Percentiles rank a stretch among this genome's conserved stretches.
Evolutionary conservation across 2,329 filamentous ascomycete genomes (phyloP).

Genomic region (Penicillium sp.): DNA sequence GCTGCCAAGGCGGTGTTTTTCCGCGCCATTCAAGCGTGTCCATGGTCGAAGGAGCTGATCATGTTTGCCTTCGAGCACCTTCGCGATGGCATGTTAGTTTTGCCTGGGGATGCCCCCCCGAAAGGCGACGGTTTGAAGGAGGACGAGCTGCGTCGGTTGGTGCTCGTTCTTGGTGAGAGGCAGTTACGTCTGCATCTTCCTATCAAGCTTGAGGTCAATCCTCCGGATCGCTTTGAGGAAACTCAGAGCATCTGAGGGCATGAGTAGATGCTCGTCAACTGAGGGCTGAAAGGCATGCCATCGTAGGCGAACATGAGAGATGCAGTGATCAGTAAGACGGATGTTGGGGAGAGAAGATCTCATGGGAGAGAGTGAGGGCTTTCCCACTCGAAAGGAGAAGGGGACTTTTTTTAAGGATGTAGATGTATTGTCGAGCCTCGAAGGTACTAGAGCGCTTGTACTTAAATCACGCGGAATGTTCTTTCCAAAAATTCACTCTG

Average conservation of each 20-base stretch:
- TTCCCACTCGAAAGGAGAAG: no score
- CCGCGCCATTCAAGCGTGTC: constrained; percentile 56
- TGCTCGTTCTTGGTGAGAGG: constrained; percentile 60
- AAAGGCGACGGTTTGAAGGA: constrained; percentile 36
- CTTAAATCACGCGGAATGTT: no score
- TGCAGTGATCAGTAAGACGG: no score
- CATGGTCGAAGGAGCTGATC: constrained; percentile 63
- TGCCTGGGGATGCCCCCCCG: background rate
- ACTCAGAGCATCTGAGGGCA: background rate
- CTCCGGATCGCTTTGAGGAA: background rate
- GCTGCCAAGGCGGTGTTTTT: constrained; percentile 56
- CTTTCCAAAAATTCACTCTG: no score
- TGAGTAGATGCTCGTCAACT: background rate
- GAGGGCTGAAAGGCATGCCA: background rate
- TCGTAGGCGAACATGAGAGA: background rate
- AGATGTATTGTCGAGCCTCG: no score
- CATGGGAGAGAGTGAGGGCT: no score
- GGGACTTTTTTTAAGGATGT: no score
- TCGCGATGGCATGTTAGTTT: constrained; percentile 20
- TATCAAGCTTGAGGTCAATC: constrained; percentile 25
- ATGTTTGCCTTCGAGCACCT: constrained; percentile 56
- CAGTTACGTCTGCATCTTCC: constrained; percentile 60
- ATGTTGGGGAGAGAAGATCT: no score
- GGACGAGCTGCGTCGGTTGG: constrained; percentile 54
- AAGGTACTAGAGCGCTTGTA: no score